phyloP scores from a whole-genome alignment of 2,329 filamentous ascomycete genomes.

The Verticillium zaregamsianum region DNA sequence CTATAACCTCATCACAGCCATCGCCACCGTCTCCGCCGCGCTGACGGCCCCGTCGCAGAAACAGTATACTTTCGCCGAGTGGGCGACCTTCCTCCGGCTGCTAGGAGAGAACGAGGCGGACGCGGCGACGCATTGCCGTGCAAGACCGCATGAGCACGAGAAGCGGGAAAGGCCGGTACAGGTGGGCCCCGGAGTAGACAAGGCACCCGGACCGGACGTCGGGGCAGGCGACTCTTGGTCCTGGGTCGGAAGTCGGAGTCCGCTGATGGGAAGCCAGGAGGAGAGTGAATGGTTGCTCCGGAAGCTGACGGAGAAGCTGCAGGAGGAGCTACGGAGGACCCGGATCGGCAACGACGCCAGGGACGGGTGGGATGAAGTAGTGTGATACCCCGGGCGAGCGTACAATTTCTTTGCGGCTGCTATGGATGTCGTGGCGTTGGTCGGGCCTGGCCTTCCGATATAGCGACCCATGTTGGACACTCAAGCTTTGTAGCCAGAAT shows the following conservation, averaged over 20 bases:
- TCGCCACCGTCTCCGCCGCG: constrained; percentile 62
- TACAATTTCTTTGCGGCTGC: background rate
- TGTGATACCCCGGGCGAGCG: background rate
- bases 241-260: constrained; percentile 67
- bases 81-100: constrained; percentile 78
- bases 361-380: background rate
- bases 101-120: constrained; percentile 63
- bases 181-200: constrained; percentile 1
- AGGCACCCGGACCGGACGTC: background rate
- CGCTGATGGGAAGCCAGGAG: constrained; percentile 63
- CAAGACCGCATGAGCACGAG: constrained; percentile 18
- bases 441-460: background rate
- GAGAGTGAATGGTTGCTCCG: constrained; percentile 74
- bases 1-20: constrained; percentile 67
- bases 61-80: constrained; percentile 76
- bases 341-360: constrained; percentile 9
- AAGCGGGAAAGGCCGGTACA: background rate
- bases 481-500: background rate
- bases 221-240: constrained; percentile 50
- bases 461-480: too few relatives aligned
- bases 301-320: constrained; percentile 53
- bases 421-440: background rate
- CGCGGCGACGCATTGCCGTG: constrained; percentile 44
- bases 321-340: constrained; percentile 44
- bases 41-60: constrained; percentile 53